Base-by-base conservation (phyloP, 768 basidiomycete genomes). In the Neoboletus subvelutipes region DNA sequence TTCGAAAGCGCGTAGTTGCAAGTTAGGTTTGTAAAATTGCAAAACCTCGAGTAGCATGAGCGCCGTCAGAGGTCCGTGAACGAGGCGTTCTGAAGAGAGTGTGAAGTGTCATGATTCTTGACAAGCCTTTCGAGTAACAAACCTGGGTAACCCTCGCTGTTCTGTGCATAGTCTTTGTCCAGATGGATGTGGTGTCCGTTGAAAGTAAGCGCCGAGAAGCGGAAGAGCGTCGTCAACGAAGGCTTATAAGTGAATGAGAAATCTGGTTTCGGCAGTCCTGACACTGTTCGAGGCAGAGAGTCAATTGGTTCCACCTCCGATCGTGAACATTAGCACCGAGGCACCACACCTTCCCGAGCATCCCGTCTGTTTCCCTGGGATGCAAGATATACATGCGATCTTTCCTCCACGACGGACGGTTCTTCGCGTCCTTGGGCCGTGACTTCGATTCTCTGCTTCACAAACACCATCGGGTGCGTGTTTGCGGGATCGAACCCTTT, bases 141-240 rank as follows among this genome's bases (percentile, higher is more conserved):
- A 84, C 88, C 90, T 59, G 85, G 80, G 61, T 91, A 90, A 9
- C 88, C 88, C 71, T 94, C 88, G 20, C 75, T 77, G 26, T 74
- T 71, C 43, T 80, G 83, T 7, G 88, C 83, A 66, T 86, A 91
- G 24, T 85, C 82, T 56, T 83, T 83, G 73, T 93, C 90, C 28
- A 93, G 80, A 71, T 94, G 92, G 61, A 94, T 90, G 62, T 84
- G 80, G 62, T 94, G 92, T 13, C 83, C 88, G 63, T 94, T 94
- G 75, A 91, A 92, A 61, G 86, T 93, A 24, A 94, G 76, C 20
- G 92, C 90, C 5, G 90, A 93, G 73, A 88, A 94, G 24, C 90
- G 84, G 76, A 94, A 94, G 22, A 94, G 75, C 1, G 87, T 90
- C 10, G 85, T 84, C 36, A 83, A 71, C 26, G 80, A 83, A 4